Evolutionary conservation across 2,329 filamentous ascomycete species (phyloP), one percentile per base, ranked within the genome.

Genomic region (Cordyceps militaris): DNA sequence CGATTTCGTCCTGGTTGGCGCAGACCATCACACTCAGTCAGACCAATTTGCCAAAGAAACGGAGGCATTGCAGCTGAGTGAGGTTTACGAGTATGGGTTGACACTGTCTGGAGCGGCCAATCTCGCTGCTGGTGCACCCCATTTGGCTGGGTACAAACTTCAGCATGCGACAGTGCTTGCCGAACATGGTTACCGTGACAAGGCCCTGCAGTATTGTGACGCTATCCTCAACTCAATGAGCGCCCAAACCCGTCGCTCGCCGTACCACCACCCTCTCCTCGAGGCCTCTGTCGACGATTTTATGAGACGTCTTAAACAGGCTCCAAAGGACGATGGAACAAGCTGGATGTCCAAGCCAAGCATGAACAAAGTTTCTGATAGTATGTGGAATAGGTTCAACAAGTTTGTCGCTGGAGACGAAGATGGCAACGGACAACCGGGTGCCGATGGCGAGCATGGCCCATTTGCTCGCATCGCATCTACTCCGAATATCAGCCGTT

Each of bases 361-460:
- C 70, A 95, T 97, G 82, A 92, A 95, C 71, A 96, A 95, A 72
- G 91, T 97, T 0, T 94, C 92, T 2, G 91, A 88, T 61, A 91
- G 88, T 34, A 84, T 97, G 69, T 92, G 91, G 82, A 91, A 86
- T 62, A 91, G 88, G 59, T 97, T 99, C 74, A 97, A 92, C 73
- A 97, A 91, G 66, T 99, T 99, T 67, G 91, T 99, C 60, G 86
- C 89, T 53, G 95, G 94, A 14, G 93, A 97, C 60, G 93, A 97
- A 56, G 83, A 83, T 54, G 91, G 96, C 53, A 78, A 79, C 34
- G 78, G 78, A 10, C 47, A 57, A 38, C 83, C 81, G 0, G 79
- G 79, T 56, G 82, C 77, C 9, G 83, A 82, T 46, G 77, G 71
- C 34, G 87, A 89, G 60, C 72, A 81, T 54, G 90, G 91, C 0